Percentiles rank a stretch among this genome's conserved stretches.
These are phyloP conservation scores for Rhizophora mangle DNA, from an alignment of 345 rosid genomes.

Conservation along the genomic window DNA sequence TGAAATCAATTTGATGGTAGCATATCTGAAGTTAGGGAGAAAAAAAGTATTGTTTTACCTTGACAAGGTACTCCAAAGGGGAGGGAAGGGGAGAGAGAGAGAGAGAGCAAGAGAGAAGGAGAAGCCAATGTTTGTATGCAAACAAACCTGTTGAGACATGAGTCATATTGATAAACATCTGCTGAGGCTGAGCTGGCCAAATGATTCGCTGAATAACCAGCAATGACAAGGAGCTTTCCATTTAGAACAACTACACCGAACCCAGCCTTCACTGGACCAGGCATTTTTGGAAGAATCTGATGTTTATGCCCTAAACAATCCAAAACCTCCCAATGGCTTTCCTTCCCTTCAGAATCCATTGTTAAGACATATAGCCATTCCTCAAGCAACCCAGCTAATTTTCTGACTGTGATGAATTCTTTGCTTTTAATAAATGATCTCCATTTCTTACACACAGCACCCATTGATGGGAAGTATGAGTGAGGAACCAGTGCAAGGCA, in stretches of 20 bases:
- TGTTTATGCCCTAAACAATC: conserved; percentile 57
- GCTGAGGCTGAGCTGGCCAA: conserved; percentile 53
- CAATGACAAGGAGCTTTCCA: conserved; percentile 79
- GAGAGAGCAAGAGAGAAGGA: neutral
- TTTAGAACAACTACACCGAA: conserved; percentile 65
- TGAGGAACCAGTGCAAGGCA: conserved; percentile 91
- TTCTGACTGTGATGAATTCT: conserved; percentile 69
- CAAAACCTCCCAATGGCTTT: conserved; percentile 83
- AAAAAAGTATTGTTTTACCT: too few relatives aligned
- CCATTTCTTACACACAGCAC: conserved; percentile 83
- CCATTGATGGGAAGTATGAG: conserved; percentile 60
- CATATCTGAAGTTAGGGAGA: too few relatives aligned
- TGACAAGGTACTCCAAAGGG: too few relatives aligned
- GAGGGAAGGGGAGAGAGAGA: too few relatives aligned
- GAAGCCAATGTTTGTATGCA: neutral
- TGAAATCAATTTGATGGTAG: too few relatives aligned
- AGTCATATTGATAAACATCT: conserved; percentile 73
- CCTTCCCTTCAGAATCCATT: conserved; percentile 56
- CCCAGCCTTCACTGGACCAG: conserved; percentile 61
- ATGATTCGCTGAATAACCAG: conserved; percentile 51
- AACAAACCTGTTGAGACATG: conserved; percentile 82
- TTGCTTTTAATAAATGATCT: conserved; percentile 70
- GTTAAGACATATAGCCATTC: conserved; percentile 81
- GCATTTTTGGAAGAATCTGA: conserved; percentile 69
- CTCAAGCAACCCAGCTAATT: conserved; percentile 66